These are phyloP conservation scores for Phylloporus sp. DNA, from an alignment of 768 basidiomycete species.

Conservation along the genomic window DNA sequence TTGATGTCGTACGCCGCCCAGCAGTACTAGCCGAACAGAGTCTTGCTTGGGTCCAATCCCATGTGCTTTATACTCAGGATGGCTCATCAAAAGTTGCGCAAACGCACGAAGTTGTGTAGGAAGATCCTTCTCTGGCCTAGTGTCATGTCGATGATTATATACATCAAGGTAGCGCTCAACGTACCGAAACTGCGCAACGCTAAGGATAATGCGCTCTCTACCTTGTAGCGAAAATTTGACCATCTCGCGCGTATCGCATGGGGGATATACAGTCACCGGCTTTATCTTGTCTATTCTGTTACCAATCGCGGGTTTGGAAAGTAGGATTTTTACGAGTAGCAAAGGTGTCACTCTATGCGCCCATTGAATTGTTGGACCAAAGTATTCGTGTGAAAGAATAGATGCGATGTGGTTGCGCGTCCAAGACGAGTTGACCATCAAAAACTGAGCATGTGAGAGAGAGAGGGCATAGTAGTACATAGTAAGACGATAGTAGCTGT, in stretches of 20 bases:
- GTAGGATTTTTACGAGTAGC: constrained; percentile 32
- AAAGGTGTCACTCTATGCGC: constrained; percentile 43
- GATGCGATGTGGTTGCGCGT: constrained; percentile 80
- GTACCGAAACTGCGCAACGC: constrained; percentile 91
- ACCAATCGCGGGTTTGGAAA: neutral
- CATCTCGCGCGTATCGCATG: constrained; percentile 84
- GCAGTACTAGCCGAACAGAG: constrained; percentile 60
- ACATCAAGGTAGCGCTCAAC: constrained; percentile 9
- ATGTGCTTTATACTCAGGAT: constrained; percentile 52
- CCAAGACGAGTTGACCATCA: constrained; percentile 97
- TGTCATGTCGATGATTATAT: neutral
- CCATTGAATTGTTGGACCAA: constrained; percentile 46
- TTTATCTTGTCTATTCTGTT: neutral
- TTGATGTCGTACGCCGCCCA: constrained; percentile 83
- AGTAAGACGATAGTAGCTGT: constrained; percentile 84
- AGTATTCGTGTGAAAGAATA: constrained; percentile 52
- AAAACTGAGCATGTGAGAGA: constrained; percentile 66
- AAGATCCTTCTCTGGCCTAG: constrained; percentile 94
- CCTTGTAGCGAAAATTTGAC: constrained; percentile 47
- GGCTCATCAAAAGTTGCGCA: constrained; percentile 46
- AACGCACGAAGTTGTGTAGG: constrained; percentile 73
- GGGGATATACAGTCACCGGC: constrained; percentile 72
- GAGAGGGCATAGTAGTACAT: constrained; percentile 79
- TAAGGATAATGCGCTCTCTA: constrained; percentile 68
- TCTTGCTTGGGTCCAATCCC: constrained; percentile 14